Base-by-base conservation (phyloP, 441 rosid genomes). In the Erodium chrysanthum region DNA sequence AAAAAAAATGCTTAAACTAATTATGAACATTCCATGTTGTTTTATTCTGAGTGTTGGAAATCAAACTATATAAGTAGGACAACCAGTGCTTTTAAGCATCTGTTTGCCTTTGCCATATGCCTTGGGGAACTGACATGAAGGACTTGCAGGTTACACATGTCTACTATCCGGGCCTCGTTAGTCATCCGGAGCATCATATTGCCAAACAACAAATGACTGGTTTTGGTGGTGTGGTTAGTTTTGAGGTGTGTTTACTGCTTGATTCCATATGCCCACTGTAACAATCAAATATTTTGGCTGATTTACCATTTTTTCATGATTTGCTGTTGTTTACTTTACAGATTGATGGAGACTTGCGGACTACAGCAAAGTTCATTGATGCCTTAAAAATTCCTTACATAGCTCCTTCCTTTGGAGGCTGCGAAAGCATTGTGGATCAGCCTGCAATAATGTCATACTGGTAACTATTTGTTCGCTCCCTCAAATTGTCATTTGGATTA, bases 381-480 rank as follows among this genome's bases (percentile, higher is more conserved):
- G 75, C 96, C 65, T 72, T 94, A 77, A 89, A 87, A 81, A 94
- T 94, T 48, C 97, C 97, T 7, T 94, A 94, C 69, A 94, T 94
- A 29, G 99, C 99, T 63, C 96, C 99, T 66, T 94, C 99, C 11
- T 91, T 91, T 59, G 99, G 99, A 73, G 97, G 96, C 52, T 87
- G 94, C 61, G 99, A 94, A 81, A 91, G 97, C 83, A 91, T 91
- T 22, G 97, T 94, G 67, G 96, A 91, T 76, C 96, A 89, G 83
- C 97, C 99, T 11, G 96, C 99, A 66, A 84, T 89, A 27, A 91
- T 91, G 99, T 94, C 99, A 52, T 89, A 91, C 81, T 88, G 97
- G 97, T 91, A 85, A 48, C 71, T n/a, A 15, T 18, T 20, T 25
- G 12, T 54, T 54, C 11, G 7, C 60, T 20, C 22, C 60, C 11